These are phyloP conservation scores for Phascolomyces articulosus DNA, from an alignment of 371 early-diverging fungal species.

Conservation along the genomic window DNA sequence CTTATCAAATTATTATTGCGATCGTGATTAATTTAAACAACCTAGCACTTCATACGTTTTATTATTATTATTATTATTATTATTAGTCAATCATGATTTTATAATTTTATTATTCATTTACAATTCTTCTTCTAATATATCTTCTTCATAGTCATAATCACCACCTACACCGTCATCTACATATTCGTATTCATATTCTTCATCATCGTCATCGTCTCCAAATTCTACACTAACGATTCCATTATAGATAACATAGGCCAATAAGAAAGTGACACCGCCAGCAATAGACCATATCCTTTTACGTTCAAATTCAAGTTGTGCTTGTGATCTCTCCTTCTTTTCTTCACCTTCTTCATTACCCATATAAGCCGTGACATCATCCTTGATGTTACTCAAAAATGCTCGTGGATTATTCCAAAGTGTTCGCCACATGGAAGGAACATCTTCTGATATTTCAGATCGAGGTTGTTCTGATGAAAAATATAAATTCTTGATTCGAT, in stretches of 20 bases:
- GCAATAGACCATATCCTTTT: constrained; percentile 64
- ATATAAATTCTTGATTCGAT: constrained; percentile 45
- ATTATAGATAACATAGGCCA: constrained; percentile 59
- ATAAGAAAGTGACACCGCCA: constrained; percentile 57
- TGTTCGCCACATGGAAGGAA: constrained; percentile 59
- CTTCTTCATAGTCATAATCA: constrained; percentile 17
- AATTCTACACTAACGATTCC: constrained; percentile 58
- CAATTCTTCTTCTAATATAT: constrained; percentile 5
- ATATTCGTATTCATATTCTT: constrained; percentile 18
- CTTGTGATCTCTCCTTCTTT: constrained; percentile 45
- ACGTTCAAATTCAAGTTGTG: constrained; percentile 62
- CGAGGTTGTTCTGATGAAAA: constrained; percentile 18
- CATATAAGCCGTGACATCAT: constrained; percentile 40
- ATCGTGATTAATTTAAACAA: too few relatives aligned
- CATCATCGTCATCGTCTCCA: constrained; percentile 37
- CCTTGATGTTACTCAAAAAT: constrained; percentile 48
- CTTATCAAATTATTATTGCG: too few relatives aligned
- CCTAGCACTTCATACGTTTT: too few relatives aligned
- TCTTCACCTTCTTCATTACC: constrained; percentile 27
- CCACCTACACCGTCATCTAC: constrained; percentile 11
- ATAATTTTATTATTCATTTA: background rate
- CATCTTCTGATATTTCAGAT: constrained; percentile 40
- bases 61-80: background rate
- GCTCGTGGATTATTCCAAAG: constrained; percentile 46
- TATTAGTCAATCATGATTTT: background rate